A percentile compares a stretch with the other conserved stretches of the same genome.
These are phyloP conservation scores for Euphrasia arctica DNA, from an alignment of 305 asterid genomes.

Conservation along the genomic window DNA sequence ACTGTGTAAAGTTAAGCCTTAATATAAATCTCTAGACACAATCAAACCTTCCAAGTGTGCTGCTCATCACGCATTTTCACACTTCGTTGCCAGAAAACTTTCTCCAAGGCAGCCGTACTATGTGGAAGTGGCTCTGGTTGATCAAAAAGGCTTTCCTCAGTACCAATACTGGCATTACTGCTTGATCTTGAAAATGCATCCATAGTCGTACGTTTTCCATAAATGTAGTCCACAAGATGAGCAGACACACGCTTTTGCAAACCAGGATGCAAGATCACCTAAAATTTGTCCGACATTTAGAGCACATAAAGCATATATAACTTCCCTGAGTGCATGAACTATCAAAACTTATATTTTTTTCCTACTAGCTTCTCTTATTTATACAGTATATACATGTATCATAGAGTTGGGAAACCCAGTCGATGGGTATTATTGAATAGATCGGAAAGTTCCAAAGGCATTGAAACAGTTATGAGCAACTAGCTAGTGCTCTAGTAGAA, in stretches of 20 bases:
- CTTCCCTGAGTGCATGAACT: slow-evolving; percentile 16
- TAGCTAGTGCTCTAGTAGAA: slow-evolving; percentile 16
- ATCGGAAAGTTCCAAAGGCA: slow-evolving; percentile 7
- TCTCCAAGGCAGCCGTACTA: slow-evolving; percentile 54
- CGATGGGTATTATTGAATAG: slow-evolving; percentile 1
- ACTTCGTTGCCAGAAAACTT: slow-evolving; percentile 50
- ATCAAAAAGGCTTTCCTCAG: slow-evolving; percentile 79
- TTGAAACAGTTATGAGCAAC: slow-evolving; percentile 15
- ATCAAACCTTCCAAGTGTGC: slow-evolving; percentile 80
- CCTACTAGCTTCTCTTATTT: slow-evolving; percentile 9
- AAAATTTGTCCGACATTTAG: slow-evolving; percentile 27
- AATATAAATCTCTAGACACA: slow-evolving; percentile 21
- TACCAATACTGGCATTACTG: slow-evolving; percentile 51
- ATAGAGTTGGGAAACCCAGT: slow-evolving; percentile 11
- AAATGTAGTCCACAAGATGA: slow-evolving; percentile 54
- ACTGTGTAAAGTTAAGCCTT: slow-evolving; percentile 9
- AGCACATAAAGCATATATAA: slow-evolving; percentile 20
- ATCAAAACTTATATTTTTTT: background rate
- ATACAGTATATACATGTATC: background rate
- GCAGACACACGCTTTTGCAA: slow-evolving; percentile 55
- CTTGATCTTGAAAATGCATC: slow-evolving; percentile 54
- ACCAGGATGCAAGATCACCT: slow-evolving; percentile 79
- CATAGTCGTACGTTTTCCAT: slow-evolving; percentile 51
- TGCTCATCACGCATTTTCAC: slow-evolving; percentile 63
- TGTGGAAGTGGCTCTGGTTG: slow-evolving; percentile 57